Conservation (phyloP, 495 filamentous ascomycete genomes). For the Podospora conica region DNA sequence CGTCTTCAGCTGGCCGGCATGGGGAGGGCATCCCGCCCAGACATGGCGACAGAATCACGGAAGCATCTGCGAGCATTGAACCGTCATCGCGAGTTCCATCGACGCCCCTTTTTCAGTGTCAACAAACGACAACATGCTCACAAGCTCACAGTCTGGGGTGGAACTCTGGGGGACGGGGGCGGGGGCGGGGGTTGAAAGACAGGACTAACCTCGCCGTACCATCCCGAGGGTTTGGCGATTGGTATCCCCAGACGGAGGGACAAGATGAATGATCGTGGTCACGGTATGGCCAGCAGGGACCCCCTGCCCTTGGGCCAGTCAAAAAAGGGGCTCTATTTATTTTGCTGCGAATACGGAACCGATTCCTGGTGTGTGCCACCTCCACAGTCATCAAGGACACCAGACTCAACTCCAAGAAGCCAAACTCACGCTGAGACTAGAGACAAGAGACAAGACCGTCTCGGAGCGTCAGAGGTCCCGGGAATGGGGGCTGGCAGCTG, state of each 20-base stretch:
- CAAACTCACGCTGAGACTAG: neutral
- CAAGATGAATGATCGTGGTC: neutral
- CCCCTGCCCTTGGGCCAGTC: neutral
- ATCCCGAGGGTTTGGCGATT: neutral
- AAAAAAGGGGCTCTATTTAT: neutral
- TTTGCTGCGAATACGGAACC: neutral
- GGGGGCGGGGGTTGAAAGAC: neutral
- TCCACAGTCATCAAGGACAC: constrained; percentile 1
- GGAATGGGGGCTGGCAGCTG: neutral
- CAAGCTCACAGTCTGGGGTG: neutral
- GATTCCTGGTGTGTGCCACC: neutral
- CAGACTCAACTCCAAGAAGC: neutral
- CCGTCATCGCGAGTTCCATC: neutral
- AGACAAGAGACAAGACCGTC: neutral
- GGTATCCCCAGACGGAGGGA: neutral
- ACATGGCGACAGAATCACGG: neutral
- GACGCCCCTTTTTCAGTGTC: neutral
- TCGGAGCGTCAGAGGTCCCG: constrained; percentile 4
- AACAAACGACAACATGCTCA: neutral
- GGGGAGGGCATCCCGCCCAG: too few relatives aligned
- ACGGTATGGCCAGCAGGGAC: neutral
- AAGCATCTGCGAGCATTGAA: neutral
- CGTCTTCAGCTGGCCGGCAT: neutral
- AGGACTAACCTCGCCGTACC: neutral
- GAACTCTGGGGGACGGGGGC: neutral